Base-by-base conservation (phyloP, 2,329 filamentous ascomycete species). In the Sphaerostilbella broomeana region DNA sequence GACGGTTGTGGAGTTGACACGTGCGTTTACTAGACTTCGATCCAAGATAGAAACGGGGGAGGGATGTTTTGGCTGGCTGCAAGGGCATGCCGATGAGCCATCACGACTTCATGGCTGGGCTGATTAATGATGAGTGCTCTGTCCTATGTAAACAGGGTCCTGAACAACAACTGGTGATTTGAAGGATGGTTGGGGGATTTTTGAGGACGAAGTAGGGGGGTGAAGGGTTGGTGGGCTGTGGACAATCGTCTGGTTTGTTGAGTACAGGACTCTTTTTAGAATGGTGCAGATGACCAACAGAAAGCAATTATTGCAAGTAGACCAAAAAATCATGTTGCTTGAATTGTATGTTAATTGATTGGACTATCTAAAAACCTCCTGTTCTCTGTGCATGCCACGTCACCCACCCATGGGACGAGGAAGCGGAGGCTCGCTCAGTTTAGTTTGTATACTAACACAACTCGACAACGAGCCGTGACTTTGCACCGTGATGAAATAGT, bases 21-120 rank as follows among this genome's bases (percentile, higher is more conserved):
- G 46, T 57, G 55, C 57, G 60, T 62, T 44, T 53, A 53, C 52
- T 62, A 62, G 59, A 62, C 56, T 58, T 61, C 48, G 53, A 59
- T 57, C 42, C 57, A 57, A 57, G 56, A 62, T 62, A 62, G 59
- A 62, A 47, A 49, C 50, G 57, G 50, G 48, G 51, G 12, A 51
- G n/a, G n/a, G n/a, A n/a, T n/a, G n/a, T 37, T 27, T 52, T 49
- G 38, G 48, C 50, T 43, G 52, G 50, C 49, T 50, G 46, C 40
- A 47, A 47, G 47, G 51, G 51, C 54, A 46, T 52, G 49, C 43
- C 40, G 47, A 50, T 48, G 50, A 51, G 52, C 48, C 49, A 50
- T 58, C 47, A 58, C 48, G 57, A 59, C 54, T 58, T 53, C 48
- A 54, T 58, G 58, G 55, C 55, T 55, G 48, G 54, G 50, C 52